Evolutionary conservation across 805 yeast species (phyloP).

Genomic region (Cyberlindnera saturnus): DNA sequence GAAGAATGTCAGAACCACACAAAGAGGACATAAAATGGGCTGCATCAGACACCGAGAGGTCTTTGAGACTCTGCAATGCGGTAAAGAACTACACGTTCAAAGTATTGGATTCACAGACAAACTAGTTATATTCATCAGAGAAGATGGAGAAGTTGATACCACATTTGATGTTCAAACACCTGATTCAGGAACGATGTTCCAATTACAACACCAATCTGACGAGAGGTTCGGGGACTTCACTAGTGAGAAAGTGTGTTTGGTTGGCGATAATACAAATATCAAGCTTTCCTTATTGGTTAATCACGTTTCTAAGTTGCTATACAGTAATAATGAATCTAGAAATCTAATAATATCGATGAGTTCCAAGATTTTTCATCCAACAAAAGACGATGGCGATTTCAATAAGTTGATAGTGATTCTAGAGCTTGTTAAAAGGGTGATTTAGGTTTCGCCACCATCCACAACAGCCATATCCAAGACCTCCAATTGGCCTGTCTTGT

Average conservation of each 20-base stretch:
- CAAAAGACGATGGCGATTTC: slow-evolving; percentile 6
- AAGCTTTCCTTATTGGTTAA: slow-evolving; percentile 17
- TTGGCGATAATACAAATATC: slow-evolving; percentile 16
- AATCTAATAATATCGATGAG: slow-evolving; percentile 19
- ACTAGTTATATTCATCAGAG: slow-evolving; percentile 32
- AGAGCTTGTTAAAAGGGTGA: slow-evolving; percentile 7
- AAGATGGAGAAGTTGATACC: slow-evolving; percentile 34
- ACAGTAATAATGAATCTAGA: slow-evolving; percentile 11
- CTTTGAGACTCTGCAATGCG: not conserved
- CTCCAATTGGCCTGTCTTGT: slow-evolving; percentile 64
- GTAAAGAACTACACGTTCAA: slow-evolving; percentile 2
- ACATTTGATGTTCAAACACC: slow-evolving; percentile 22
- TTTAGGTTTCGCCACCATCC: slow-evolving; percentile 43
- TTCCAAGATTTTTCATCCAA: slow-evolving; percentile 19
- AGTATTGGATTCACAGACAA: slow-evolving; percentile 30
- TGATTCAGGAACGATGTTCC: slow-evolving; percentile 10
- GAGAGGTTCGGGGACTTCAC: slow-evolving; percentile 39
- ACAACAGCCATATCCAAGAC: slow-evolving; percentile 86
- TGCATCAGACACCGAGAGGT: not conserved
- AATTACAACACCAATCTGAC: slow-evolving; percentile 1
- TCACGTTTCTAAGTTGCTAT: slow-evolving; percentile 19
- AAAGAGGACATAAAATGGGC: not conserved
- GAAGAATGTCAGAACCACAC: not conserved
- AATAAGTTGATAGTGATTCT: slow-evolving; percentile 14
- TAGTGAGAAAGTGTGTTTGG: slow-evolving; percentile 18